phyloP scores from a whole-genome alignment of 2,329 filamentous ascomycete genomes.

The Aurifilum marmelostoma region DNA sequence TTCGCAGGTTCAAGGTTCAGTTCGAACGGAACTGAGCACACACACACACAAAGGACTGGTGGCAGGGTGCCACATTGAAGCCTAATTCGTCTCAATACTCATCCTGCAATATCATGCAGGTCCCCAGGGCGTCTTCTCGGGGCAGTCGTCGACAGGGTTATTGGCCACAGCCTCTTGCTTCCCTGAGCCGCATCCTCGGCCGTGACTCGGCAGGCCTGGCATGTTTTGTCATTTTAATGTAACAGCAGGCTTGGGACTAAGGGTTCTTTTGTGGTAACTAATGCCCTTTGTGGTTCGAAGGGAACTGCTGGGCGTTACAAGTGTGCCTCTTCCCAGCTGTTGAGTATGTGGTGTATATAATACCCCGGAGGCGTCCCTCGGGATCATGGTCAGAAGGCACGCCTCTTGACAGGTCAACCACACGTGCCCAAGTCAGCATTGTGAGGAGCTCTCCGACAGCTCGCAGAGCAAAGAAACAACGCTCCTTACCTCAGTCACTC shows the following conservation, averaged over 20 bases:
- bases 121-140: too few species aligned
- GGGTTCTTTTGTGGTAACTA: background rate
- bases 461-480: background rate
- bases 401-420: constrained; percentile 19
- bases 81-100: background rate
- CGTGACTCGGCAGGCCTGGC: constrained; percentile 20
- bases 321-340: background rate
- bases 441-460: constrained; percentile 17
- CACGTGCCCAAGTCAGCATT: constrained; percentile 29
- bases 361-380: background rate
- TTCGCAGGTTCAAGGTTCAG: background rate
- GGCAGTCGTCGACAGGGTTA: constrained; percentile 5
- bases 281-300: constrained; percentile 5
- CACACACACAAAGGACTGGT: background rate
- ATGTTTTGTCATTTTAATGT: constrained; percentile 3
- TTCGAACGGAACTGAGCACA: background rate
- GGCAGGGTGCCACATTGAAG: constrained; percentile 9
- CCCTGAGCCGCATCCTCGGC: constrained; percentile 16
- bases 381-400: constrained; percentile 20
- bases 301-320: constrained; percentile 1
- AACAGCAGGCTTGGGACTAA: constrained; percentile 7
- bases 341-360: constrained; percentile 16
- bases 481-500: constrained; percentile 19
- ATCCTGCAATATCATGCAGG: constrained; percentile 19
- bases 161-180: constrained; percentile 1